Percentiles rank a stretch among this genome's conserved stretches.
phyloP scores from a whole-genome alignment of 805 yeast genomes.

The Yarrowia divulgata region DNA sequence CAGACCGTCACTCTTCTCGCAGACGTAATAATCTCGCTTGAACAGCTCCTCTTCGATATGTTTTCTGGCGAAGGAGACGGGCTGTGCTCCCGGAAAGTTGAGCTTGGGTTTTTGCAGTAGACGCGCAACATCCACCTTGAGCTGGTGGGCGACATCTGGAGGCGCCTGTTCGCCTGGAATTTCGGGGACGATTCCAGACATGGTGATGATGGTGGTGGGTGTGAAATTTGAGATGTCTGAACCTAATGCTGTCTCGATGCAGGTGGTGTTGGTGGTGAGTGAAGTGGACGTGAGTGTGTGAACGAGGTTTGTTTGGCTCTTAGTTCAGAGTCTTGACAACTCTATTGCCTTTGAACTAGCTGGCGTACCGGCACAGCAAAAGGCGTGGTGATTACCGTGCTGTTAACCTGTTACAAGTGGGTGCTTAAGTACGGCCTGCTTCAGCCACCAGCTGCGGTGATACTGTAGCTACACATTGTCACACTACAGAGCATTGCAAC shows the following conservation, averaged over 20 bases:
- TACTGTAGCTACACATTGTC: too few relatives aligned
- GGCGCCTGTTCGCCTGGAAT: constrained; percentile 71
- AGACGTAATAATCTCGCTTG: constrained; percentile 84
- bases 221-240: constrained; percentile 20
- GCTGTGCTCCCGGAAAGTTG: constrained; percentile 91
- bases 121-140: constrained; percentile 71
- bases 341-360: background rate
- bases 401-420: too few relatives aligned
- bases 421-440: too few relatives aligned
- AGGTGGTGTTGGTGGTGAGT: background rate
- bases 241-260: constrained; percentile 27
- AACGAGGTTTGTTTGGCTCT: background rate
- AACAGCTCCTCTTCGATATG: constrained; percentile 70
- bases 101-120: constrained; percentile 63
- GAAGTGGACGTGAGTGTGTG: background rate
- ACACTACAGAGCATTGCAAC: too few relatives aligned
- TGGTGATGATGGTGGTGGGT: constrained; percentile 9
- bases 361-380: too few relatives aligned
- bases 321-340: background rate
- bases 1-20: constrained; percentile 95
- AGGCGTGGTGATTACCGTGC: too few relatives aligned
- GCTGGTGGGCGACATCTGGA: constrained; percentile 69
- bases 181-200: constrained; percentile 39
- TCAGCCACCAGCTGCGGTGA: too few relatives aligned
- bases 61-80: constrained; percentile 81